Base-by-base conservation (phyloP, 345 rosid species). In the Euphorbia lathyris region DNA sequence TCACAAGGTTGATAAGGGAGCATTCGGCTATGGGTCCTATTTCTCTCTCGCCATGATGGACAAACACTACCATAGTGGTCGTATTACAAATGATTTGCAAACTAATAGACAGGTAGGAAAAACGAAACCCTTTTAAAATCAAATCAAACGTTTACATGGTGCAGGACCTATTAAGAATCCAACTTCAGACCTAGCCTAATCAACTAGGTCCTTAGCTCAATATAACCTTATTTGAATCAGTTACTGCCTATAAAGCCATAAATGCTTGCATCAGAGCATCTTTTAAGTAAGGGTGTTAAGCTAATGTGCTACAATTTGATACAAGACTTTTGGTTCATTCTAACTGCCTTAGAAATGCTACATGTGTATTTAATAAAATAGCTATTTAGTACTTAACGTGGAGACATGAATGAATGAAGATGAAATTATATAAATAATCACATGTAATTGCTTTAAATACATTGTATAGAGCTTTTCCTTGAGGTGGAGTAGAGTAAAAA, bases 1-100 rank as follows among this genome's bases (percentile, higher is more conserved):
- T 66, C 97, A 94, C 90, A 94, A 94, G 84, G 90, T 92, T 45
- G 99, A 95, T 2, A 95, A 86, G 88, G 99, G 91, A 26, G 92
- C 99, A 26, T 95, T 95, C 27, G 99, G 99, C 10, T 95, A 95
- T 2, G 99, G 98, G 0, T 90, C 99, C 34, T 95, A 87, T 72
- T 95, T 95, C 73, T 79, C 89, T 26, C 94, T 95, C 20, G 73
- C 99, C 34, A 87, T 89, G 86, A 90, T 95, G 99, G 99, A 95
- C 86, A 87, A 97, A 57, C 97, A 86, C 79, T 95, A 77, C 86
- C 98, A 82, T 68, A 87, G 92, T 34, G 94, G 90, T n/a, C n/a
- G n/a, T n/a, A n/a, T n/a, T n/a, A n/a, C n/a, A n/a, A n/a, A n/a
- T n/a, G n/a, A n/a, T n/a, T n/a, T n/a, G n/a, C n/a, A 51, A 34